Base-by-base conservation (phyloP, 805 yeast genomes). In the Wickerhamiella galacta region DNA sequence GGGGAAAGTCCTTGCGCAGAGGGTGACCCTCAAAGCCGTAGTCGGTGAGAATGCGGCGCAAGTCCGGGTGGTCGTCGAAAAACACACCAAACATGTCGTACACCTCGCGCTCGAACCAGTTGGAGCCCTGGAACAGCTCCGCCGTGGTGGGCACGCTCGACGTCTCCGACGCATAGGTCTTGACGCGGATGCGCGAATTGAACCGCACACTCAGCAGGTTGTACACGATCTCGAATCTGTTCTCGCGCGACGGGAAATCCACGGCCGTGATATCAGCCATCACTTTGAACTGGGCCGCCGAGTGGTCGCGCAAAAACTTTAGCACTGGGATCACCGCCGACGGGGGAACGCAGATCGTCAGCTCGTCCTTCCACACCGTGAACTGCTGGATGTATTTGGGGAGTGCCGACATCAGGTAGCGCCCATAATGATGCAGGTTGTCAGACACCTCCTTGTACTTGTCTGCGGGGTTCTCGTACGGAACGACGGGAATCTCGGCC, bases 11-110 rank as follows among this genome's bases (percentile, higher is more conserved):
- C 56, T 81, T 81, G 58, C 93, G 70, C 52, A 80, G 66, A 10
- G 93, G 93, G 53, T 80, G 90, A 34, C 93, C 93, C 58, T 79
- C 92, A 47, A 81, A 80, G 16, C 93, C 93, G 56, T 80, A 80
- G 58, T 80, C 93, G 35, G 93, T 80, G 72, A 80, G 68, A 55
- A 80, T 79, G 60, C 93, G 68, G 60, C 93, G 72, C 51, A 80
- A 64, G 56, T 80, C 93, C 4, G 93, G 93, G 56, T 81, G 93
- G 39, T 76, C 80, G 57, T 77, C 87, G 50, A 81, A 81, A 57
- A 79, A 79, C 38, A 81, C 70, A 27, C 93, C 93, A 53, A 69
- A 81, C 69, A 81, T 63, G 54, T 81, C 93, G 54, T 77, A 81
- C 10, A 90, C 72, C 56, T 81, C 93, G 53, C 93, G 69, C 60